Evolutionary conservation across 306 rosid genomes (phyloP), one percentile per base, ranked within the genome.

Genomic region (Glycine tomentella): DNA sequence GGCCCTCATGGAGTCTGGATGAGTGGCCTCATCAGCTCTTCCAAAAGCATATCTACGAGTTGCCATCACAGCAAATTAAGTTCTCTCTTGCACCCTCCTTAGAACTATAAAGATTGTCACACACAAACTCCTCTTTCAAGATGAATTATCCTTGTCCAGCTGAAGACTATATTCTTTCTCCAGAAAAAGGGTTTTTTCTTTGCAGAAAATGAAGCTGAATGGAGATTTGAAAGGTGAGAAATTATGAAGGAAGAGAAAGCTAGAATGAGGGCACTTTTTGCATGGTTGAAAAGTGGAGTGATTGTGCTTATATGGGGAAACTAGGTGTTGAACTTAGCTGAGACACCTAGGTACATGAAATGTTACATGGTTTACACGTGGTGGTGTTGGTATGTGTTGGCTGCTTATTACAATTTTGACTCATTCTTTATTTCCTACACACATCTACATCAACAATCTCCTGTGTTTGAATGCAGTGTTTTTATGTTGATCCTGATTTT

Each of bases 1-100:
- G 14, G 98, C 99, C 84, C 99, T 88, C 72, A 95, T 80, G 86
- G 99, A 90, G 77, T 95, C 99, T 0, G 99, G 99, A 76, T 93
- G 94, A 6, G 92, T 91, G 61, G 94, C 99, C 79, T 95, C 99
- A 63, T 95, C 98, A 10, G 86, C 90, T 83, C 99, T 87, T 82
- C 96, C 96, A 36, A 95, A 81, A 14, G 83, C 90, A 79, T 95
- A 95, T 74, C 91, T 90, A 33, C 99, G 88, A 8, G 87, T 79
- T 57, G 94, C 82, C 97, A 94, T 92, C 57, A 25, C 84, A 14
- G 50, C 79, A 68, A 66, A 17, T 55, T 15, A n/a, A 61, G 2
- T 36, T 69, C 57, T 45, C 56, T 76, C 71, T 51, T 38, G 5
- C 36, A 55, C 33, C 2, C 34, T 12, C 6, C n/a, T 33, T 40